A percentile compares a stretch with the other conserved stretches of the same genome.
These are phyloP conservation scores for Colletotrichum sp. DNA, from an alignment of 2,329 filamentous ascomycete species.

Conservation along the genomic window DNA sequence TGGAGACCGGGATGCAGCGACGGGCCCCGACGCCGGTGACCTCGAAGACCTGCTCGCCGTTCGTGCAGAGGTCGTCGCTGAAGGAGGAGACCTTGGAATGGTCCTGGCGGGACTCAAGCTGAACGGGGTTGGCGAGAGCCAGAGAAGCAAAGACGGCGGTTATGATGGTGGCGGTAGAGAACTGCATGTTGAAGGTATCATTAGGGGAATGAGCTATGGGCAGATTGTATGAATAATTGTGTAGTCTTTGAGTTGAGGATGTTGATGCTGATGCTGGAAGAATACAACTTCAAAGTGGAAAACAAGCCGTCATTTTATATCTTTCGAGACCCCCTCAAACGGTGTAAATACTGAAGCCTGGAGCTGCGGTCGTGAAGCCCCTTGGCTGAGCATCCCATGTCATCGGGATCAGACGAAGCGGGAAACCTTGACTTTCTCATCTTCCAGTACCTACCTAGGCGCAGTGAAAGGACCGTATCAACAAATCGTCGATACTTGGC, in stretches of 20 bases:
- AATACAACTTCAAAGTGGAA: accelerated
- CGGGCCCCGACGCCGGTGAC: neutral
- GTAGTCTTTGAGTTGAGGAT: neutral
- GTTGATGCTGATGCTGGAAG: neutral
- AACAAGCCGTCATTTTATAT: neutral
- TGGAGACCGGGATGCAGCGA: neutral
- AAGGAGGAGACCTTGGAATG: conserved; percentile 3
- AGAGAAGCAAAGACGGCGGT: neutral
- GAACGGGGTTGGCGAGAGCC: neutral
- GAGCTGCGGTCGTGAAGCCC: neutral
- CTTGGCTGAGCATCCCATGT: neutral
- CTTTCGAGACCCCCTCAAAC: neutral
- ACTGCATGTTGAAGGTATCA: neutral
- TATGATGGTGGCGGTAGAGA: neutral
- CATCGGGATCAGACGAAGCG: neutral
- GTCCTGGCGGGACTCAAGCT: neutral
- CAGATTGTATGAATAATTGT: no score
- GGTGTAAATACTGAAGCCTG: neutral
- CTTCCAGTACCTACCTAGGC: no score
- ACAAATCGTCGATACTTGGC: neutral
- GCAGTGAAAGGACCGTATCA: no score
- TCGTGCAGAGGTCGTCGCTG: neutral
- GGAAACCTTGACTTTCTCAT: neutral
- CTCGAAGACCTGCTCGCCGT: neutral
- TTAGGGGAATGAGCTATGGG: neutral